Conservation (phyloP, 78 protist genomes). For the Acrasis kona region DNA sequence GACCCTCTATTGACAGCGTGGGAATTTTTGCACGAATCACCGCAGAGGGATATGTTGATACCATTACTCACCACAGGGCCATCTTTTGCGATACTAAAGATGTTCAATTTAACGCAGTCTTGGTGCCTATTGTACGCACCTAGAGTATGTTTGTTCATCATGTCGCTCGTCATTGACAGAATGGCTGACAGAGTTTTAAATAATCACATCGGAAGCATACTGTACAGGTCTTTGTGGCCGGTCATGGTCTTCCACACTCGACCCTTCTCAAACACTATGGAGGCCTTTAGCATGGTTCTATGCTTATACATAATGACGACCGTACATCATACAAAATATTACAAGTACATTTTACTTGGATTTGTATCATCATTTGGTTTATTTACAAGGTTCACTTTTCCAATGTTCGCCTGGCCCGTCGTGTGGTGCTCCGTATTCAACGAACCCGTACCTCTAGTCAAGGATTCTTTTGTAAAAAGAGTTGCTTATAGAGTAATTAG, state of each 20-base stretch:
- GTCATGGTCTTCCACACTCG: conserved; percentile 5
- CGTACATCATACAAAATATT: no score
- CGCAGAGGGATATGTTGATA: not conserved
- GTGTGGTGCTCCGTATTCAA: no score
- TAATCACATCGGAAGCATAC: no score
- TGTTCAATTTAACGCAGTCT: not conserved
- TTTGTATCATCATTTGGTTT: no score
- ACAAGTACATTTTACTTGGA: no score
- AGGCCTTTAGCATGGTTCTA: not conserved
- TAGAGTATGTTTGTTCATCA: not conserved
- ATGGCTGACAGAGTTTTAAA: not conserved
- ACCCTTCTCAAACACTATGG: conserved; percentile 15
- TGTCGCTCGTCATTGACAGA: not conserved
- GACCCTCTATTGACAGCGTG: not conserved
- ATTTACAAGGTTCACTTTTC: no score
- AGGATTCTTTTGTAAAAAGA: no score
- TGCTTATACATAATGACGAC: no score
- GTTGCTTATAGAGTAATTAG: no score
- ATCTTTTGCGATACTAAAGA: not conserved
- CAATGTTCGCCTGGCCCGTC: no score
- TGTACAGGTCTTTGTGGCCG: conserved; percentile 9
- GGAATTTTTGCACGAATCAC: not conserved
- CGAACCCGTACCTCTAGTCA: no score
- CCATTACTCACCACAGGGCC: not conserved
- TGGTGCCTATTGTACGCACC: not conserved